These are phyloP conservation scores for Hypoxylon sp. DNA, from an alignment of 2,329 filamentous ascomycete genomes.

Conservation along the genomic window DNA sequence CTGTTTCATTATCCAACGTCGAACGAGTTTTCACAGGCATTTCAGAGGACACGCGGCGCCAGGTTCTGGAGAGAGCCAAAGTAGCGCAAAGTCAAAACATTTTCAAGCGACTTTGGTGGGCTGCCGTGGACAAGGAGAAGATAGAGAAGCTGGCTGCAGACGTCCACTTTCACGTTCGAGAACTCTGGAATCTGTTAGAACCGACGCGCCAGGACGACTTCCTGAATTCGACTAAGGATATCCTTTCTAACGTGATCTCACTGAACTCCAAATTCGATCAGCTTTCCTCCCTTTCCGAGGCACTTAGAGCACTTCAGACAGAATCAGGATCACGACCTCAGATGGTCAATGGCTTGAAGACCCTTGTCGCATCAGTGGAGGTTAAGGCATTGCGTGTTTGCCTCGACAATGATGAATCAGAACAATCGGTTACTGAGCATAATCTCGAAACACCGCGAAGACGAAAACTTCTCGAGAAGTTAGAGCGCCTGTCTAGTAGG, in stretches of 20 bases:
- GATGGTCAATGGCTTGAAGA: background rate
- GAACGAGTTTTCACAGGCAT: conserved; percentile 5
- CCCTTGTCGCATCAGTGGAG: background rate
- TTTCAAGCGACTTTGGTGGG: conserved; percentile 14
- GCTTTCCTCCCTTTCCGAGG: conserved; percentile 7
- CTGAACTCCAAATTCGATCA: conserved; percentile 14
- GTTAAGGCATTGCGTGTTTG: conserved; percentile 9
- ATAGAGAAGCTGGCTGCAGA: conserved; percentile 12
- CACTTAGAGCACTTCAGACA: background rate
- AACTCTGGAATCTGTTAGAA: conserved; percentile 8
- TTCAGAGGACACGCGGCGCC: conserved; percentile 10
- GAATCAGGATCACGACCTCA: background rate
- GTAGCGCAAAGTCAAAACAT: conserved; percentile 1
- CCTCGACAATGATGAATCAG: conserved; percentile 9
- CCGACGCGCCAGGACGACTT: conserved; percentile 9
- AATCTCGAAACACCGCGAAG: background rate
- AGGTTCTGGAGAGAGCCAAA: conserved; percentile 3
- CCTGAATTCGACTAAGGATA: conserved; percentile 10
- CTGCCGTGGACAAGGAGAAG: conserved; percentile 11
- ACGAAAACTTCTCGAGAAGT: conserved; percentile 4
- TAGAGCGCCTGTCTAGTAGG: conserved; percentile 2
- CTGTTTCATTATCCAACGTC: background rate
- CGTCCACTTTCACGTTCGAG: conserved; percentile 5
- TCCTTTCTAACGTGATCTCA: conserved; percentile 4
- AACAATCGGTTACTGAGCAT: background rate